Evolutionary conservation across 805 yeast genomes (phyloP).

Genomic region (Maudiozyma serrabonitensis): DNA sequence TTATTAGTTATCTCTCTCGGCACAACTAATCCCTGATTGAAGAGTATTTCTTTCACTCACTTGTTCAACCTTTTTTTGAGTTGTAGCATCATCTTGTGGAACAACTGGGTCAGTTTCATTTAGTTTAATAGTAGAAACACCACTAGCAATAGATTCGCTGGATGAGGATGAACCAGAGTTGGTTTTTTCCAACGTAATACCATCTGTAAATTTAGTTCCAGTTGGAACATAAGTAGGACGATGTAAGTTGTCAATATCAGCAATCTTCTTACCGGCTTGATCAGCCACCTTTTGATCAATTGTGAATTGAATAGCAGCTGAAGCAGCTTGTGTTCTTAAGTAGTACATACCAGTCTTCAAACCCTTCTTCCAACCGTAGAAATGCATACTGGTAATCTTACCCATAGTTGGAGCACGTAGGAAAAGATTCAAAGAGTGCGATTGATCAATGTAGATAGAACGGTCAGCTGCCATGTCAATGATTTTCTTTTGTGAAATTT

Average conservation of each 20-base stretch:
- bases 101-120: constrained; percentile 20
- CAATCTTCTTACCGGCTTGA: constrained; percentile 36
- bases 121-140: constrained; percentile 9
- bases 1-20: background rate
- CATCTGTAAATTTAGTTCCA: constrained; percentile 7
- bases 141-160: constrained; percentile 17
- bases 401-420: constrained; percentile 86
- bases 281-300: constrained; percentile 47
- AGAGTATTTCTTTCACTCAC: background rate
- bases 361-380: constrained; percentile 96
- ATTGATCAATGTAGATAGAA: constrained; percentile 79
- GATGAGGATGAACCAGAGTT: constrained; percentile 23
- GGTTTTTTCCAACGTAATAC: constrained; percentile 8
- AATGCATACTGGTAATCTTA: constrained; percentile 91
- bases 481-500: constrained; percentile 71
- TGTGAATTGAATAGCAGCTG: constrained; percentile 90
- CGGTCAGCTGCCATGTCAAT: constrained; percentile 80
- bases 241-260: constrained; percentile 9
- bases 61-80: background rate
- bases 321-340: constrained; percentile 91
- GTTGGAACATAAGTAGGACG: constrained; percentile 34
- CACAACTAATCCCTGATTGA: background rate
- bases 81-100: background rate
- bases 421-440: constrained; percentile 85
- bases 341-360: constrained; percentile 96